These are phyloP conservation scores for Rhododendron vialii DNA, from an alignment of 148 eudicot genomes.

Conservation along the genomic window DNA sequence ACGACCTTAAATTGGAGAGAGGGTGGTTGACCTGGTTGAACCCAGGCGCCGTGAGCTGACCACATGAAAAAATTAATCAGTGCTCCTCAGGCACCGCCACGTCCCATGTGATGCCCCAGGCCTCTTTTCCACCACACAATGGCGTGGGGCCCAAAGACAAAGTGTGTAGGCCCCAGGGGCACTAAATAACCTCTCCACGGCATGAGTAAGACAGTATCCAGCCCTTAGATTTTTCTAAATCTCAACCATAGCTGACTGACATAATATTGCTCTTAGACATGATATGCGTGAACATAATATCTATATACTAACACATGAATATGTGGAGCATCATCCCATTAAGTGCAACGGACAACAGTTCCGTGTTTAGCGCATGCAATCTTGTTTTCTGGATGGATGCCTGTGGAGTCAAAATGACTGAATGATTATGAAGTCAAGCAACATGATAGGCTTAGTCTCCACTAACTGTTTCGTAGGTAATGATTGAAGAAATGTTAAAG, in stretches of 20 bases:
- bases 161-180: too few species aligned
- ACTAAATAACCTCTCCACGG: not conserved
- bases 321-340: not conserved
- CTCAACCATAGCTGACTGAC: not conserved
- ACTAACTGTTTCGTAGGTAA: not conserved
- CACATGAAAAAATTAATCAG: not conserved
- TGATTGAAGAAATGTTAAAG: not conserved
- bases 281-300: not conserved
- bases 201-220: not conserved
- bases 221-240: not conserved
- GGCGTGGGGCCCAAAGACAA: too few species aligned
- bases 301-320: not conserved
- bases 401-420: not conserved
- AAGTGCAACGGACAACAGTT: not conserved
- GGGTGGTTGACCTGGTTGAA: not conserved
- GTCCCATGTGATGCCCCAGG: too few species aligned
- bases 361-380: not conserved
- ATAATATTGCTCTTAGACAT: not conserved
- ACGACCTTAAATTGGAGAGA: not conserved
- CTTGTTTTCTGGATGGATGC: not conserved
- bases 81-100: too few species aligned
- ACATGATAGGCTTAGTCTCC: not conserved
- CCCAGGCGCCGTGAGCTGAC: not conserved
- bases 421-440: not conserved
- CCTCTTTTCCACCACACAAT: too few species aligned